Base-by-base conservation (phyloP, 805 yeast genomes). In the Candida arabinofermentans region DNA sequence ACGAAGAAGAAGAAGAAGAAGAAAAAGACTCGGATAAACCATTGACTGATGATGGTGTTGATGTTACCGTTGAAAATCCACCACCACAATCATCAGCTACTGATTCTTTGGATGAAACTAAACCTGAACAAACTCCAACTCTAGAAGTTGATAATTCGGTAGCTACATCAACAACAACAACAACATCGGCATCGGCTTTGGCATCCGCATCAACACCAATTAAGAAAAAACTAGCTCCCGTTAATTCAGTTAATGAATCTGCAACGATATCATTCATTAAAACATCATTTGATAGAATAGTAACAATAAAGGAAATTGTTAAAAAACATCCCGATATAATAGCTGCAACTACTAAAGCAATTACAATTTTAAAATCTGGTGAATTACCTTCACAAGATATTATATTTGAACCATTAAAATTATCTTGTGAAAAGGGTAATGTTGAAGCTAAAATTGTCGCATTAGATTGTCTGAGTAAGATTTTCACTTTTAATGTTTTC, bases 401-500 rank as follows among this genome's bases (percentile, higher is more conserved):
- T n/a, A 71, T 91, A 10, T 86, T 89, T 58, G 91, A 86, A 44
- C 86, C 96, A 0, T 70, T 91, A 53, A 75, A 87, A 54, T 61
- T 80, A 9, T 77, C 87, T 4, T 86, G 95, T 59, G 88, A 87
- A 53, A 72, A 82, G 10, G 67, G 79, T 22, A 78, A 75, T 44
- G 70, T 71, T 27, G 87, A 79, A 12, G 72, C 86, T 34, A 84
- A 85, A 51, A 72, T 83, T 14, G 71, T 75, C 34, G 88, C 97
- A 1, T 70, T 91, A 49, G 97, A 91, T 58, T 77, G 91, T 48
- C 75, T 93, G 43, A 86, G 95, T 40, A 93, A 90, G 61, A 71
- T 89, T 16, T 86, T 90, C 61, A 85, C 95, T n/a, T 87, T 86
- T 58, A 83, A 88, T 27, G 77, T 83, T 40, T 83, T 90, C 55